phyloP scores from a whole-genome alignment of 176 grass and related monocot genomes.

The Bromus sterilis region DNA sequence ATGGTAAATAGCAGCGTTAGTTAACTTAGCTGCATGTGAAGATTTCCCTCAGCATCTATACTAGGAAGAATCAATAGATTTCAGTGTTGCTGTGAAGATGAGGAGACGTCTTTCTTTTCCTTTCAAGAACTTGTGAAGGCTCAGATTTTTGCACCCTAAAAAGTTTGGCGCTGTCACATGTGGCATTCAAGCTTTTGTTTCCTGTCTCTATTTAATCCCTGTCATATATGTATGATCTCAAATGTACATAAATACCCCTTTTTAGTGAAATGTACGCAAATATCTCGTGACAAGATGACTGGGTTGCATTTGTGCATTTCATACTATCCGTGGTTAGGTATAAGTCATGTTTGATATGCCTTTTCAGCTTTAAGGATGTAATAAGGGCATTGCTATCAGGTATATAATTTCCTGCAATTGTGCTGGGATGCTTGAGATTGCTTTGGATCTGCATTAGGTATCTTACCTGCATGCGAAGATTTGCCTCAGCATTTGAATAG shows the following conservation, averaged over 20 bases:
- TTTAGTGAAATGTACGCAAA: too few relatives aligned
- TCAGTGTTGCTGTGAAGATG: neutral
- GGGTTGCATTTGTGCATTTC: neutral
- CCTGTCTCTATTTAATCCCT: conserved; percentile 1
- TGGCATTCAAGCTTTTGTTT: neutral
- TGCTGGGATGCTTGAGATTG: neutral
- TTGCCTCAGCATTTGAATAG: neutral
- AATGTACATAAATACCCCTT: neutral
- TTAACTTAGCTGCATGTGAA: too few relatives aligned
- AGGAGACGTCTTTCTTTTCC: neutral
- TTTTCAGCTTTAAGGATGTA: neutral
- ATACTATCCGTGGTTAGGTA: neutral
- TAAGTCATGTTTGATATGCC: neutral
- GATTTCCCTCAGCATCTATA: too few relatives aligned
- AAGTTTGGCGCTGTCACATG: neutral
- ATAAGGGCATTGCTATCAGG: neutral
- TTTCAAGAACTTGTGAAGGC: neutral
- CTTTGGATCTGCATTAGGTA: neutral
- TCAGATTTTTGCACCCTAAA: neutral
- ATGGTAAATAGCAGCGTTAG: too few relatives aligned
- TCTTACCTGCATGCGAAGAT: neutral
- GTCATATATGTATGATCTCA: neutral
- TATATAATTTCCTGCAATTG: neutral
- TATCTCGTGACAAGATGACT: neutral
- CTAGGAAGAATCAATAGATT: too few relatives aligned